Conservation (phyloP, 768 basidiomycete species). For the Amanita jacksonii region DNA sequence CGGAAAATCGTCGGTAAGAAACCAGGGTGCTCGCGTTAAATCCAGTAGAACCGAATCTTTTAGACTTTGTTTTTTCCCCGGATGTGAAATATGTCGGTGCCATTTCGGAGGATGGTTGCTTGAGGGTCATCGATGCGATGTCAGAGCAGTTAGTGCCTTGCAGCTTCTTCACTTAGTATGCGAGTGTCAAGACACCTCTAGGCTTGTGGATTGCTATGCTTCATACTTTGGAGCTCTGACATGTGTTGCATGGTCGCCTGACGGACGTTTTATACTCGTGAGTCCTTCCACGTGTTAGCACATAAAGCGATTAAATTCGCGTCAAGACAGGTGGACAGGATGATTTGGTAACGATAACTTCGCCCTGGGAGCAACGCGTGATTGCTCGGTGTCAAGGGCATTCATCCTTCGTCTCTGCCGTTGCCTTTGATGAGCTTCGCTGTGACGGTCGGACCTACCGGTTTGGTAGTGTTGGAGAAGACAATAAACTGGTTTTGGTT, state of each 20-base stretch:
- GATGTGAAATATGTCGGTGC: slow-evolving; percentile 87
- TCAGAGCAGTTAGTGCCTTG: slow-evolving; percentile 62
- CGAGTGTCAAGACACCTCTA: slow-evolving; percentile 18
- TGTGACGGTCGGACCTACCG: slow-evolving; percentile 88
- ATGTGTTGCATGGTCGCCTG: slow-evolving; percentile 91
- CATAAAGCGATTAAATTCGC: slow-evolving; percentile 6
- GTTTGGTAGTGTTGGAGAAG: slow-evolving; percentile 94
- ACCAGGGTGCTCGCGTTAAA: background rate
- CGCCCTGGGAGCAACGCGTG: slow-evolving; percentile 89
- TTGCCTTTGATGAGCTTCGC: slow-evolving; percentile 84
- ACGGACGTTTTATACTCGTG: slow-evolving; percentile 87
- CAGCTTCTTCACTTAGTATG: background rate
- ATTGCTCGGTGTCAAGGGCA: slow-evolving; percentile 97
- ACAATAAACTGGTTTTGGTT: slow-evolving; percentile 89
- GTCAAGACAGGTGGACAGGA: slow-evolving; percentile 91
- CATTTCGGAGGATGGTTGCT: slow-evolving; percentile 86
- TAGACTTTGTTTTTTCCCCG: slow-evolving; percentile 90
- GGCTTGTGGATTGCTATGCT: slow-evolving; percentile 88
- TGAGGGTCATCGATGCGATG: slow-evolving; percentile 82
- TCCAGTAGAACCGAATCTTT: background rate
- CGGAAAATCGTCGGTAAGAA: slow-evolving; percentile 62
- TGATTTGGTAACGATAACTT: slow-evolving; percentile 89
- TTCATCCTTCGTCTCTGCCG: slow-evolving; percentile 83
- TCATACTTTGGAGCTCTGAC: slow-evolving; percentile 93
- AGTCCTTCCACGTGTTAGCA: slow-evolving; percentile 7